Evolutionary conservation across 371 early-diverging fungal species (phyloP).

Genomic region (Dipsacomyces acuminosporus): DNA sequence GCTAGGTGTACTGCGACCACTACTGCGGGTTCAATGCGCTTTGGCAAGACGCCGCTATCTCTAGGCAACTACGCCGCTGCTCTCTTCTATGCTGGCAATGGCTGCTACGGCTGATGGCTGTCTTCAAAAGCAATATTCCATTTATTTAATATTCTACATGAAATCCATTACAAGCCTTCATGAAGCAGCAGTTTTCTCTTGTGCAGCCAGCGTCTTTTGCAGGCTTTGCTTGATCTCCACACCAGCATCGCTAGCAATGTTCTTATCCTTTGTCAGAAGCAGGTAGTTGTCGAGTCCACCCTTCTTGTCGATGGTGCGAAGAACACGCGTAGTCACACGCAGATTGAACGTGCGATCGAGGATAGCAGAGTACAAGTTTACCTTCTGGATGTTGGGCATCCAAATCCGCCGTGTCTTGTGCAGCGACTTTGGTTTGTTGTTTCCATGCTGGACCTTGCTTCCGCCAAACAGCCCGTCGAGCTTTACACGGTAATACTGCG

Average conservation of each 20-base stretch:
- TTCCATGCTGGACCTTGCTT: conserved; percentile 69
- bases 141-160: no score
- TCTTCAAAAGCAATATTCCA: no score
- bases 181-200: neutral
- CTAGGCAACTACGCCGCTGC: no score
- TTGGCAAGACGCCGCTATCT: no score
- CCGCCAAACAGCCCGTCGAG: conserved; percentile 61
- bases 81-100: no score
- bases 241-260: conserved; percentile 56
- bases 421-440: conserved; percentile 73
- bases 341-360: conserved; percentile 57
- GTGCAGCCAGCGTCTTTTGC: conserved; percentile 1
- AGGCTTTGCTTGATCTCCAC: conserved; percentile 49
- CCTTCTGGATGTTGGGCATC: conserved; percentile 75
- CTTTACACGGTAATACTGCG: conserved; percentile 27
- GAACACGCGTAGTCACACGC: conserved; percentile 64
- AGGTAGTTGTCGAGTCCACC: conserved; percentile 80
- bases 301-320: conserved; percentile 81
- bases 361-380: conserved; percentile 63
- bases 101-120: no score
- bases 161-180: no score
- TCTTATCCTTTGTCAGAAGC: conserved; percentile 62
- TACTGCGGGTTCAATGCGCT: no score
- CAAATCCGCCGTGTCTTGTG: conserved; percentile 77
- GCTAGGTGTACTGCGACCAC: no score